These are phyloP conservation scores for Chaetomium fimeti DNA, from an alignment of 495 filamentous ascomycete species.

Conservation along the genomic window DNA sequence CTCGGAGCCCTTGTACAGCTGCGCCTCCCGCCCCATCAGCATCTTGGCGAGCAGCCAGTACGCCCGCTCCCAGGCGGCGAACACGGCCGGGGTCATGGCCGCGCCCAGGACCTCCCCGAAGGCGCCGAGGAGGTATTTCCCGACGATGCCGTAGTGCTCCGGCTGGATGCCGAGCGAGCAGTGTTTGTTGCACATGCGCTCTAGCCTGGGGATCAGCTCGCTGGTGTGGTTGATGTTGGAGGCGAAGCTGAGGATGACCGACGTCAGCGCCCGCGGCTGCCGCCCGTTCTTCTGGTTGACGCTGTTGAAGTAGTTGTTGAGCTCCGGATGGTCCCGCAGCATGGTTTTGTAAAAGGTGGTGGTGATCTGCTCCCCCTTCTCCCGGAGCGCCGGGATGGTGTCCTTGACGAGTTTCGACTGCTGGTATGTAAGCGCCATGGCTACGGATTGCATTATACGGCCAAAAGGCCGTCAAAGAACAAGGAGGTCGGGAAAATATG, in stretches of 20 bases:
- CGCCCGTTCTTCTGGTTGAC: constrained; percentile 67
- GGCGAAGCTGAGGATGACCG: constrained; percentile 66
- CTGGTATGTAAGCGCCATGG: constrained; percentile 46
- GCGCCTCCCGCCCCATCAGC: constrained; percentile 62
- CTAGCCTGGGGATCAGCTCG: constrained; percentile 61
- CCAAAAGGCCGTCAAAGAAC: constrained; percentile 1
- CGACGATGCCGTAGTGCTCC: constrained; percentile 68
- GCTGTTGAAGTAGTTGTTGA: constrained; percentile 68
- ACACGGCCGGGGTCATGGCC: constrained; percentile 63
- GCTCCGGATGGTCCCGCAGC: constrained; percentile 60
- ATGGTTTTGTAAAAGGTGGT: constrained; percentile 67
- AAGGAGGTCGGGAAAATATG: background rate
- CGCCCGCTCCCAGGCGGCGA: constrained; percentile 65
- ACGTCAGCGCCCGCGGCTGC: constrained; percentile 64
- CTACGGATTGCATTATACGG: background rate
- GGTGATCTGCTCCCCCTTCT: constrained; percentile 66
- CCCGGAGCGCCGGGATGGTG: constrained; percentile 51
- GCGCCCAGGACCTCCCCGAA: constrained; percentile 66
- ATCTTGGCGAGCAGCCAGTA: constrained; percentile 70
- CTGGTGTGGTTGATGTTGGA: constrained; percentile 67
- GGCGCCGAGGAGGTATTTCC: constrained; percentile 62
- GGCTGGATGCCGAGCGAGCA: constrained; percentile 67
- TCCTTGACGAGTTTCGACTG: constrained; percentile 46
- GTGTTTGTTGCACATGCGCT: constrained; percentile 72
- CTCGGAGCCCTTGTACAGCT: constrained; percentile 57